phyloP scores from a whole-genome alignment of 1,284 basidiomycete genomes.

The Papiliotrema terrestris region DNA sequence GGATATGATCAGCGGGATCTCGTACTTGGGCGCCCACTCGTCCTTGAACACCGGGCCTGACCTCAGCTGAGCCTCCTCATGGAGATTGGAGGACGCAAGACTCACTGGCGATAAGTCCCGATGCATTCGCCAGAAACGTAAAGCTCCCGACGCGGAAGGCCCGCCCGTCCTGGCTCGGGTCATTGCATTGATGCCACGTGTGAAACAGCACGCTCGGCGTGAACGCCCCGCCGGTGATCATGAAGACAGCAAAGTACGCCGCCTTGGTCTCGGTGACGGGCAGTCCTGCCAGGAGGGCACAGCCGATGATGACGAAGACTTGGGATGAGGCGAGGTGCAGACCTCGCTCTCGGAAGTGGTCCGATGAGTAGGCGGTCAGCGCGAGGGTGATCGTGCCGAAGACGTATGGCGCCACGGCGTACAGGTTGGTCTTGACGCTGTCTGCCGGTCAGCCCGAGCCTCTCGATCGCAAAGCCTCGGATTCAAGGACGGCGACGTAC shows the following conservation, averaged over 20 bases:
- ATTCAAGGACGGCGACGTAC: not conserved
- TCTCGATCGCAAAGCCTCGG: not conserved
- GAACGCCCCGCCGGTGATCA: conserved; percentile 11
- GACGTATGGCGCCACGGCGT: conserved; percentile 44
- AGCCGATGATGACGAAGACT: conserved; percentile 52
- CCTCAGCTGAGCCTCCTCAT: not conserved
- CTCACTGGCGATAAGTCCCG: not conserved
- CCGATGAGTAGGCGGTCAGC: conserved; percentile 56
- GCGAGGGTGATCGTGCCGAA: conserved; percentile 54
- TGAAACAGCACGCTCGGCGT: conserved; percentile 23
- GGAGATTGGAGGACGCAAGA: not conserved
- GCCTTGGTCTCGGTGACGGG: conserved; percentile 12
- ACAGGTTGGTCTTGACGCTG: conserved; percentile 32
- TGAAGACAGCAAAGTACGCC: conserved; percentile 20
- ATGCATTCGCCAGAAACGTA: not conserved
- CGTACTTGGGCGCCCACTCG: conserved; percentile 9
- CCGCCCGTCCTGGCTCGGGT: conserved; percentile 17
- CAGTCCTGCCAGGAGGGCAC: conserved; percentile 54
- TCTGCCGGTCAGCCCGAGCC: not conserved
- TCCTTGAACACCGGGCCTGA: conserved; percentile 8
- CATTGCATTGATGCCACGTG: conserved; percentile 23
- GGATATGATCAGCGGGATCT: conserved; percentile 7
- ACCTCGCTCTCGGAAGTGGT: conserved; percentile 56
- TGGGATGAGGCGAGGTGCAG: conserved; percentile 33
- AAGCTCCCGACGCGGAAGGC: conserved; percentile 11